Base-by-base conservation (phyloP, 257 asterid species). In the Petunia secreta region DNA sequence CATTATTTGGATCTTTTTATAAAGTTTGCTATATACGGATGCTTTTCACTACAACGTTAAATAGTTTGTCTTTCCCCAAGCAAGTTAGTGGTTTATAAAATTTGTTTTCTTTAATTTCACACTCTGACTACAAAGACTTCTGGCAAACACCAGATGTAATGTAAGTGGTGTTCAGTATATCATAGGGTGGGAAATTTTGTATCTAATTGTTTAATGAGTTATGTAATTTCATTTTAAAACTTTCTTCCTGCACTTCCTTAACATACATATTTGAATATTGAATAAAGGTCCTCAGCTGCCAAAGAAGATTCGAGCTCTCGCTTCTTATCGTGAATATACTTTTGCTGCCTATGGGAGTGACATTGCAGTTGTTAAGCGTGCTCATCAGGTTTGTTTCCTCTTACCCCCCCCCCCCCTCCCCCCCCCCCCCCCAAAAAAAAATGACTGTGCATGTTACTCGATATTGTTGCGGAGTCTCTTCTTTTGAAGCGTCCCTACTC, bases 221-320 rank as follows among this genome's bases (percentile, higher is more conserved):
- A 34, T 48, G 10, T 48, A 71, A 3, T 71, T 48, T 48, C 77
- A 10, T 71, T 52, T 16, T 48, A 25, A 10, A 48, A 5, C 2
- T 9, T 34, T 34, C 4, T 71, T 71, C 43, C 41, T 71, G 60
- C 77, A 48, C 44, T 71, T 25, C 60, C 60, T 16, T 55, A n/a
- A 48, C 25, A 71, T 71, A 25, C 11, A 48, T 48, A 39, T 54
- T 63, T 64, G 38, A 81, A 62, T 14, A 14, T 74, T 81, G 39
- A 44, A 59, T 86, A 81, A 87, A 95, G 99, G 99, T 78, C 95
- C 97, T 48, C 96, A 92, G 82, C 87, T 95, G 71, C 94, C 99
- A 41, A 95, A 95, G 89, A 95, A 95, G 86, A 95, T 95, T 79
- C 87, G 96, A 86, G 99, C 99, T 86, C 91, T 95, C 80, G 92